Percentiles rank a stretch among this genome's conserved stretches.
phyloP scores from a whole-genome alignment of 306 rosid genomes.

The Quercus cerris region DNA sequence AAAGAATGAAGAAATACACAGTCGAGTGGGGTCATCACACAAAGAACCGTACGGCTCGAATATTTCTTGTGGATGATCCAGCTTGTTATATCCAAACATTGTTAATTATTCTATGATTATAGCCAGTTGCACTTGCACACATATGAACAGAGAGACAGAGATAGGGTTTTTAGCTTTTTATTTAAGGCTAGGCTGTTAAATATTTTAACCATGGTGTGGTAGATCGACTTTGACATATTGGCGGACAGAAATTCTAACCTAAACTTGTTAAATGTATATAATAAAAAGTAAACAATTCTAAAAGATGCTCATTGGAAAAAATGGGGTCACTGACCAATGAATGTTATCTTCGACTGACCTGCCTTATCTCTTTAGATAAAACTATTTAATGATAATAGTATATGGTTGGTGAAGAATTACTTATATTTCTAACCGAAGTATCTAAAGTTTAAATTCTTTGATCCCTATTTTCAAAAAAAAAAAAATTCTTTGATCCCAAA shows the following conservation, averaged over 20 bases:
- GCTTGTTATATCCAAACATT: neutral
- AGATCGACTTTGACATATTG: slow-evolving; percentile 48
- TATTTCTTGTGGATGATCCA: neutral
- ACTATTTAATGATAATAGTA: slow-evolving; percentile 13
- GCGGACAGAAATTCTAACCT: slow-evolving; percentile 61
- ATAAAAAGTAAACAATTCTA: slow-evolving; percentile 8
- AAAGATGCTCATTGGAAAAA: slow-evolving; percentile 20
- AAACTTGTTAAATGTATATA: slow-evolving; percentile 14
- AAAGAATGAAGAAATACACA: neutral
- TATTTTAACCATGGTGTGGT: slow-evolving; percentile 12
- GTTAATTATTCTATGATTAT: neutral
- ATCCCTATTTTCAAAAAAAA: too few relatives aligned
- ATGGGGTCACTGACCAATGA: slow-evolving; percentile 42
- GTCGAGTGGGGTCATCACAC: neutral
- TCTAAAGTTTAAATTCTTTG: too few relatives aligned
- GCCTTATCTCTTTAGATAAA: slow-evolving; percentile 43
- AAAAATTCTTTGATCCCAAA: too few relatives aligned
- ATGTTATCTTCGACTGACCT: slow-evolving; percentile 6
- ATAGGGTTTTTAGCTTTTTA: neutral
- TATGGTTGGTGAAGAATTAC: neutral
- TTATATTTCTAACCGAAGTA: too few relatives aligned
- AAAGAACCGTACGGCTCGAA: neutral
- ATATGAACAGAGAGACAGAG: neutral
- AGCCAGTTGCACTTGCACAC: neutral
- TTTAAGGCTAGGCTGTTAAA: too few relatives aligned